A percentile compares a stretch with the other conserved stretches of the same genome.
phyloP scores from a whole-genome alignment of 345 rosid species.

The Camelina hispida region DNA sequence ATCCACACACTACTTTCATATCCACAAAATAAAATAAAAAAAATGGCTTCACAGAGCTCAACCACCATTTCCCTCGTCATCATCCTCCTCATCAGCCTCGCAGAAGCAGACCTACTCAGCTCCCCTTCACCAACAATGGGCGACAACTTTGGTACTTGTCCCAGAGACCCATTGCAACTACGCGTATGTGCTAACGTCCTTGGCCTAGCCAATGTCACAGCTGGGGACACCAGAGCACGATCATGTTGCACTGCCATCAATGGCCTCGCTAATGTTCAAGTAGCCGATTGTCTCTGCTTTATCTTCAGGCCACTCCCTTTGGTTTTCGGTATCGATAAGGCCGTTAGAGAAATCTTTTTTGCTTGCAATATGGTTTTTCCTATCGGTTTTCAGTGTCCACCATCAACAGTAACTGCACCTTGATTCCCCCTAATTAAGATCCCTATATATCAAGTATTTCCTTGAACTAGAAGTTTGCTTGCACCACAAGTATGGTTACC shows the following conservation, averaged over 20 bases:
- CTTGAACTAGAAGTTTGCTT: slow-evolving; percentile 8
- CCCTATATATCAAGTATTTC: slow-evolving; percentile 2
- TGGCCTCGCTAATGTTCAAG: slow-evolving; percentile 31
- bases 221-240: slow-evolving; percentile 38
- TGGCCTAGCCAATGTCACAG: slow-evolving; percentile 16
- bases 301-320: slow-evolving; percentile 32
- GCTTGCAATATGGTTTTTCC: slow-evolving; percentile 39
- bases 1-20: slow-evolving; percentile 13
- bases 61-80: slow-evolving; percentile 15
- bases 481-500: slow-evolving; percentile 1
- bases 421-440: not conserved
- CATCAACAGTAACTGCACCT: slow-evolving; percentile 14
- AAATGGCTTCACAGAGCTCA: slow-evolving; percentile 36
- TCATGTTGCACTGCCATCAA: slow-evolving; percentile 24
- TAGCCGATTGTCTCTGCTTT: slow-evolving; percentile 42
- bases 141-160: slow-evolving; percentile 38
- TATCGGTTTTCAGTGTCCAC: slow-evolving; percentile 45
- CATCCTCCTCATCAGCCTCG: slow-evolving; percentile 23
- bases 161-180: slow-evolving; percentile 34
- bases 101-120: slow-evolving; percentile 13
- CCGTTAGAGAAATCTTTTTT: slow-evolving; percentile 31
- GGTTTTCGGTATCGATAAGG: slow-evolving; percentile 24
- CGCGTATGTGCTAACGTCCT: slow-evolving; percentile 34
- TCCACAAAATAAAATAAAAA: slow-evolving; percentile 9
- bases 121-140: slow-evolving; percentile 2